A percentile compares a stretch with the other conserved stretches of the same genome.
These are phyloP conservation scores for Hymenoscyphus albidus DNA, from an alignment of 2,329 filamentous ascomycete species.

Conservation along the genomic window DNA sequence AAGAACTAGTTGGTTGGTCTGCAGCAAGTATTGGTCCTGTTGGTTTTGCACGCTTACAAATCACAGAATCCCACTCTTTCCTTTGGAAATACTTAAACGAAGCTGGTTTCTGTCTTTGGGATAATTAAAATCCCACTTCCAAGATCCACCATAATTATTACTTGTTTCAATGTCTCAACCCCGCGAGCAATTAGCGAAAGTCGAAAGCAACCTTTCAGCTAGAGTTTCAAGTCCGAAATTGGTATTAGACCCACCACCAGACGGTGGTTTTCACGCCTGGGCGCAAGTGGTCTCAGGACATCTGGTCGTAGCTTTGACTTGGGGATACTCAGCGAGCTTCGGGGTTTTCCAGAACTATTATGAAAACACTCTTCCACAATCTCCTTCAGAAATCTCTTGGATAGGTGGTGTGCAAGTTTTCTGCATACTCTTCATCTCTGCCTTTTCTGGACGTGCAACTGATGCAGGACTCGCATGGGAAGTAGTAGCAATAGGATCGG, in stretches of 20 bases:
- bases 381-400: conserved; percentile 43
- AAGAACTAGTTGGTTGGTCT: too few relatives aligned
- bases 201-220: too few relatives aligned
- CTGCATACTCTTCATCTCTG: conserved; percentile 40
- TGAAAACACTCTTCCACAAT: conserved; percentile 34
- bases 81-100: too few relatives aligned
- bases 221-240: too few relatives aligned
- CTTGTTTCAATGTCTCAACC: too few relatives aligned
- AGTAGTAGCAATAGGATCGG: conserved; percentile 13
- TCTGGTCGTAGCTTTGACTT: conserved; percentile 31
- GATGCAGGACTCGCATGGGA: conserved; percentile 41
- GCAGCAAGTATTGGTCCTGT: too few relatives aligned
- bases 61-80: too few relatives aligned
- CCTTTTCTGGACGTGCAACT: conserved; percentile 40
- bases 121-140: too few relatives aligned
- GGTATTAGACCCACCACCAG: not conserved
- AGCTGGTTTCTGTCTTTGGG: too few relatives aligned
- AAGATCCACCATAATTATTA: too few relatives aligned
- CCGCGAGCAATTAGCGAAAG: too few relatives aligned
- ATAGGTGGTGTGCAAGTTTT: conserved; percentile 45
- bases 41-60: too few relatives aligned
- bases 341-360: conserved; percentile 38
- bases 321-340: conserved; percentile 30
- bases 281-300: conserved; percentile 31
- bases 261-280: conserved; percentile 23